Conservation (phyloP, 371 early-diverging fungal species). For the Mucor irregularis region DNA sequence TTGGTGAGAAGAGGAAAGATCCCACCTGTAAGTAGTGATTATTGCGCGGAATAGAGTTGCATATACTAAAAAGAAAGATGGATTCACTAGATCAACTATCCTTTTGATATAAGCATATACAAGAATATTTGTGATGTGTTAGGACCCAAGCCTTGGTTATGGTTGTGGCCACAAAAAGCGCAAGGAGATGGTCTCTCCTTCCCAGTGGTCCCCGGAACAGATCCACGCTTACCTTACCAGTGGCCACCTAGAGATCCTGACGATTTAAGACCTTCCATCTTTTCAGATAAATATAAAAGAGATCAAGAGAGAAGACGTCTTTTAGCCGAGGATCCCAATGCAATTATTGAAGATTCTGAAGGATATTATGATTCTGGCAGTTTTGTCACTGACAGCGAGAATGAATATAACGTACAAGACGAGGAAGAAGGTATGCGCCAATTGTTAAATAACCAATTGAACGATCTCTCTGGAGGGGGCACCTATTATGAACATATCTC, state of each 20-base stretch:
- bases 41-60: neutral
- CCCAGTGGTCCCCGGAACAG: slow-evolving; percentile 48
- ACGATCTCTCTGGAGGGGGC: slow-evolving; percentile 32
- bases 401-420: slow-evolving; percentile 28
- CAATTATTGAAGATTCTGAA: slow-evolving; percentile 13
- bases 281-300: slow-evolving; percentile 38
- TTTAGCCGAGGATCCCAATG: slow-evolving; percentile 24
- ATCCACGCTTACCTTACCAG: slow-evolving; percentile 26
- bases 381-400: slow-evolving; percentile 31
- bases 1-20: slow-evolving; percentile 69
- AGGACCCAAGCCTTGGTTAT: slow-evolving; percentile 64
- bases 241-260: slow-evolving; percentile 46
- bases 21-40: slow-evolving; percentile 41
- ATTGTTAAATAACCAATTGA: slow-evolving; percentile 22
- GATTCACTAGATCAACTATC: slow-evolving; percentile 28
- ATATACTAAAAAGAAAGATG: neutral
- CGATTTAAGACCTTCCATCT: slow-evolving; percentile 38
- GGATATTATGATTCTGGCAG: slow-evolving; percentile 45
- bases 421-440: slow-evolving; percentile 32
- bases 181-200: slow-evolving; percentile 75
- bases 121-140: slow-evolving; percentile 81
- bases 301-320: slow-evolving; percentile 25
- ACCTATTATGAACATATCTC: slow-evolving; percentile 14
- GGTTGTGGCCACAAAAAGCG: slow-evolving; percentile 71
- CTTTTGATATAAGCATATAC: slow-evolving; percentile 86